Percentiles rank a stretch among this genome's conserved stretches.
Conservation (phyloP, 2,329 filamentous ascomycete species). For the Penicillium griseofulvum region DNA sequence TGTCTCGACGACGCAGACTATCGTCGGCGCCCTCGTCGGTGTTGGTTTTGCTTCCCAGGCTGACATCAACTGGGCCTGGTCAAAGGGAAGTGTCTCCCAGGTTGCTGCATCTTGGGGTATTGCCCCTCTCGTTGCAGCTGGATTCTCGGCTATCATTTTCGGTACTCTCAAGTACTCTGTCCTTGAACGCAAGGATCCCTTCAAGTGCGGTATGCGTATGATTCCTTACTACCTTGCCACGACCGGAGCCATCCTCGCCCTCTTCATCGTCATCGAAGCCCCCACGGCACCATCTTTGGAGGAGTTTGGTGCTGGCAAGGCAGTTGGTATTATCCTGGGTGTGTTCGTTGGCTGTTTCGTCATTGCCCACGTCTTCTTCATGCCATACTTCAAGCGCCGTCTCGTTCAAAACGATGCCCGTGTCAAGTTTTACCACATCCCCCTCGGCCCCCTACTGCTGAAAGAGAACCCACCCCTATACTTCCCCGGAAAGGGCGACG, state of each 20-base stretch:
- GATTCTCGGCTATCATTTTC: constrained; percentile 51
- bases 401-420: constrained; percentile 24
- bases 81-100: constrained; percentile 46
- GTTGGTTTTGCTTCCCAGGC: constrained; percentile 27
- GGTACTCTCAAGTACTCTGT: constrained; percentile 51
- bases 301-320: constrained; percentile 27
- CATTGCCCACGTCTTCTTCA: constrained; percentile 26
- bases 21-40: constrained; percentile 38
- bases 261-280: constrained; percentile 57
- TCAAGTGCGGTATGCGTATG: constrained; percentile 50
- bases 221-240: constrained; percentile 51
- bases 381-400: constrained; percentile 30
- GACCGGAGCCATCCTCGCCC: constrained; percentile 50
- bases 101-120: constrained; percentile 51
- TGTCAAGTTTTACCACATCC: constrained; percentile 26
- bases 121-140: constrained; percentile 49
- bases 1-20: constrained; percentile 44
- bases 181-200: constrained; percentile 49
- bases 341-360: constrained; percentile 27
- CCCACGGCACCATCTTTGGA: constrained; percentile 25
- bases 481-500: constrained; percentile 40
- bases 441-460: constrained; percentile 44
- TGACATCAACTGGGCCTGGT: constrained; percentile 36
- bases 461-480: constrained; percentile 42
- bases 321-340: constrained; percentile 26